Evolutionary conservation across 2,329 filamentous ascomycete species (phyloP).

Genomic region (Fusarium anthophilum): DNA sequence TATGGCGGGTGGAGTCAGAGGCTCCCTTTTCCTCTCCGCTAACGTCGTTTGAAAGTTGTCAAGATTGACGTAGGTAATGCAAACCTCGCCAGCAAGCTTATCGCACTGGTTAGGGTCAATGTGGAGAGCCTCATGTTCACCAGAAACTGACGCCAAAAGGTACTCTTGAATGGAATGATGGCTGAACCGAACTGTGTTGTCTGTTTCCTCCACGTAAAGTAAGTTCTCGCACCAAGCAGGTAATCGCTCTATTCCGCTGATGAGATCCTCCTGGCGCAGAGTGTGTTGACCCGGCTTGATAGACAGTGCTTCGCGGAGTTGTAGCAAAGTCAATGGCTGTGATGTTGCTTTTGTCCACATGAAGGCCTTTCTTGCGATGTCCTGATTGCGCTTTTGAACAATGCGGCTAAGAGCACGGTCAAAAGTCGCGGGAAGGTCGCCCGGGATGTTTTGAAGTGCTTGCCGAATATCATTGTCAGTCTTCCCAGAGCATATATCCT

Average conservation of each 20-base stretch:
- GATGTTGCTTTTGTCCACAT: not conserved
- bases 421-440: constrained; percentile 10
- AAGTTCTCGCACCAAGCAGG: constrained; percentile 19
- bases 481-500: constrained; percentile 23
- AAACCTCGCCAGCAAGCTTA: not conserved
- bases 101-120: not conserved
- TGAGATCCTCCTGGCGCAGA: not conserved
- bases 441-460: not conserved
- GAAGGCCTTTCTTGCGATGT: not conserved
- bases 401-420: constrained; percentile 18
- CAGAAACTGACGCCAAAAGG: not conserved
- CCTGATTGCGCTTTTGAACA: not conserved
- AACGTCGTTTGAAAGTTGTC: not conserved
- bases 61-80: constrained; percentile 14
- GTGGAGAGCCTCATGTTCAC: not conserved
- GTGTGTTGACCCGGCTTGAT: not conserved
- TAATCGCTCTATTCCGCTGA: not conserved
- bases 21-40: not conserved
- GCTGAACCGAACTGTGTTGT: constrained; percentile 20
- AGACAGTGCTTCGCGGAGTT: constrained; percentile 21
- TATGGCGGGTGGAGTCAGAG: too few species aligned
- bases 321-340: not conserved
- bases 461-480: constrained; percentile 7
- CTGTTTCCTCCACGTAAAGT: constrained; percentile 4
- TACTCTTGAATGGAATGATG: constrained; percentile 29